A percentile compares a stretch with the other conserved stretches of the same genome.
These are phyloP conservation scores for Artemisia annua DNA, from an alignment of 129 eudicot genomes.

Conservation along the genomic window DNA sequence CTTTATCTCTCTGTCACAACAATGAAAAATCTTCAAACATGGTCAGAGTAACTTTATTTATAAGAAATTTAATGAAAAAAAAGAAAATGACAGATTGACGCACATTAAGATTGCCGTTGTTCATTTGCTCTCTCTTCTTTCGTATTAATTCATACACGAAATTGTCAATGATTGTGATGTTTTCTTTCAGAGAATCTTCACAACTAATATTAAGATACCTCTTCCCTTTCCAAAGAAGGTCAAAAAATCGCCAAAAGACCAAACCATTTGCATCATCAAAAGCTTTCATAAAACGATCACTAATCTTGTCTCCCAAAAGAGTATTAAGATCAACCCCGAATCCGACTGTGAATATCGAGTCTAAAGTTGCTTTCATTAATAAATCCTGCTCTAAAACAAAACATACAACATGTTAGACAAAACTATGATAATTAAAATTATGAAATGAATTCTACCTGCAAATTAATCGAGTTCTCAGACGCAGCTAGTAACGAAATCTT, in stretches of 20 bases:
- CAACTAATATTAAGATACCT: conserved; percentile 1
- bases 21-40: background rate
- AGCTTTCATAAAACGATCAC: background rate
- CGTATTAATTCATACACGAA: conserved; percentile 1
- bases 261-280: conserved; percentile 7
- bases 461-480: background rate
- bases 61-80: too few relatives aligned
- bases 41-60: too few relatives aligned
- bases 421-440: background rate
- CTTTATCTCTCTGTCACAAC: background rate
- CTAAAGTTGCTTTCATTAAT: conserved; percentile 14
- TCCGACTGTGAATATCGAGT: conserved; percentile 10
- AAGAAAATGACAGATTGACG: too few relatives aligned
- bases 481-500: conserved; percentile 27
- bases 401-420: background rate
- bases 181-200: conserved; percentile 20
- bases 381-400: background rate
- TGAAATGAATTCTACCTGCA: background rate
- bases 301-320: background rate
- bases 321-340: conserved; percentile 16
- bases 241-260: background rate
- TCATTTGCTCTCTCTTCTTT: conserved; percentile 27
- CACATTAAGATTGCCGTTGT: conserved; percentile 20
- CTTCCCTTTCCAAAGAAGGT: background rate
- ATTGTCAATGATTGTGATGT: conserved; percentile 40